These are phyloP conservation scores for Raddia guianensis DNA, from an alignment of 176 grass and related monocot genomes.

Conservation along the genomic window DNA sequence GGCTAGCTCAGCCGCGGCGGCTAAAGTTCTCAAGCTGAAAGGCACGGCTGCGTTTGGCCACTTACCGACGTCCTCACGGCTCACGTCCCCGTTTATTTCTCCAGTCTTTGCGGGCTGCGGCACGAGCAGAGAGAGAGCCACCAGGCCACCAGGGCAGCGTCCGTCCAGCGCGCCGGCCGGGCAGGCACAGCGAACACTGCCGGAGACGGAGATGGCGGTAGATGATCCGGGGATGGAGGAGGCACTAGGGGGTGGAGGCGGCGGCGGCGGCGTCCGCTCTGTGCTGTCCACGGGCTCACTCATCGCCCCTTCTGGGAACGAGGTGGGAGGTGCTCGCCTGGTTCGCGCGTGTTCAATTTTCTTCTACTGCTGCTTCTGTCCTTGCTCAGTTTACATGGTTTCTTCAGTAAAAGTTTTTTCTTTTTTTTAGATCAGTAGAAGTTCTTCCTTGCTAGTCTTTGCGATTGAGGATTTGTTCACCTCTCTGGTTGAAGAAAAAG, in stretches of 20 bases:
- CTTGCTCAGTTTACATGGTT: not conserved
- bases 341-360: not conserved
- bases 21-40: not conserved
- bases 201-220: constrained; percentile 4
- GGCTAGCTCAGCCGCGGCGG: no score
- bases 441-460: not conserved
- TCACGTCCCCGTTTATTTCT: constrained; percentile 20
- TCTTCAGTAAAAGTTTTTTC: not conserved
- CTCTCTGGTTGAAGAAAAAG: not conserved
- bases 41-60: constrained; percentile 21
- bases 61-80: not conserved
- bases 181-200: not conserved
- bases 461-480: not conserved
- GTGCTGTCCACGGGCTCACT: constrained; percentile 40
- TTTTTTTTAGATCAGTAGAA: not conserved
- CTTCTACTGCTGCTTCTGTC: not conserved
- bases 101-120: not conserved
- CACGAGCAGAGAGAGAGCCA: not conserved
- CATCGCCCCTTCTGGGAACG: constrained; percentile 44
- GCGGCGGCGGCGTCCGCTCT: constrained; percentile 17
- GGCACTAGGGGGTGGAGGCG: not conserved
- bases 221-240: constrained; percentile 37
- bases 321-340: constrained; percentile 58
- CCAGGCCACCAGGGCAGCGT: not conserved
- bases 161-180: no score